phyloP scores from a whole-genome alignment of 768 basidiomycete genomes.

The Rhodotorula babjevae region DNA sequence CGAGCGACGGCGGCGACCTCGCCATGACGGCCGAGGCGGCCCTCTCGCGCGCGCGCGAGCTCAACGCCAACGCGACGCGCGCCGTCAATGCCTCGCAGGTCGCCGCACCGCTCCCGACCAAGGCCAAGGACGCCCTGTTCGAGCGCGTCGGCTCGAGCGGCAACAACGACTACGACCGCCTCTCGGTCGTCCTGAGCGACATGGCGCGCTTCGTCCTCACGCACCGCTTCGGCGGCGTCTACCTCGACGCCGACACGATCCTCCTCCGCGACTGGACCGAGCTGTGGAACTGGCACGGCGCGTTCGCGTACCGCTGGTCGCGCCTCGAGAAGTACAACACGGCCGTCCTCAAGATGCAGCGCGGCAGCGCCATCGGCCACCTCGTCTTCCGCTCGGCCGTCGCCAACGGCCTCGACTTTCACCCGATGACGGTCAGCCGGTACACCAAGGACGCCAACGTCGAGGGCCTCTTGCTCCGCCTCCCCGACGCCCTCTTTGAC shows the following conservation, averaged over 20 bases:
- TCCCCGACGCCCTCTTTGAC: conserved; percentile 94
- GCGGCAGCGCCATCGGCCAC: conserved; percentile 80
- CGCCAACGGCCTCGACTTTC: conserved; percentile 91
- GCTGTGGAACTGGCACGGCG: conserved; percentile 92
- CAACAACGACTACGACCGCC: conserved; percentile 70
- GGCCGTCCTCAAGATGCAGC: conserved; percentile 89
- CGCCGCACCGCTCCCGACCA: conserved; percentile 9
- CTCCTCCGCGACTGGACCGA: conserved; percentile 98
- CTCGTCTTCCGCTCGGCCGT: conserved; percentile 92
- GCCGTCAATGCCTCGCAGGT: not conserved
- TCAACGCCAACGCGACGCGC: conserved; percentile 3
- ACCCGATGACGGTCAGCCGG: conserved; percentile 87
- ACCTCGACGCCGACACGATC: conserved; percentile 93
- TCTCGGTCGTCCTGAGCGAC: conserved; percentile 90
- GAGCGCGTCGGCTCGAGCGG: conserved; percentile 87
- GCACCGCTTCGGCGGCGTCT: conserved; percentile 92
- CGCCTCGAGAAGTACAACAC: conserved; percentile 91
- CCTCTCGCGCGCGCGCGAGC: conserved; percentile 11
- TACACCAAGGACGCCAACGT: conserved; percentile 86
- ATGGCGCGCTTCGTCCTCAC: conserved; percentile 97
- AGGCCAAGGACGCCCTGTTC: conserved; percentile 54
- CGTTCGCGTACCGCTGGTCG: conserved; percentile 96
- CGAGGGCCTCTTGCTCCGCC: conserved; percentile 72
- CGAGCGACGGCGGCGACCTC: conserved; percentile 8
- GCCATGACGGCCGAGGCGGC: conserved; percentile 23